Conservation (phyloP, 139 green algal species). For the Micromonas commoda region DNA sequence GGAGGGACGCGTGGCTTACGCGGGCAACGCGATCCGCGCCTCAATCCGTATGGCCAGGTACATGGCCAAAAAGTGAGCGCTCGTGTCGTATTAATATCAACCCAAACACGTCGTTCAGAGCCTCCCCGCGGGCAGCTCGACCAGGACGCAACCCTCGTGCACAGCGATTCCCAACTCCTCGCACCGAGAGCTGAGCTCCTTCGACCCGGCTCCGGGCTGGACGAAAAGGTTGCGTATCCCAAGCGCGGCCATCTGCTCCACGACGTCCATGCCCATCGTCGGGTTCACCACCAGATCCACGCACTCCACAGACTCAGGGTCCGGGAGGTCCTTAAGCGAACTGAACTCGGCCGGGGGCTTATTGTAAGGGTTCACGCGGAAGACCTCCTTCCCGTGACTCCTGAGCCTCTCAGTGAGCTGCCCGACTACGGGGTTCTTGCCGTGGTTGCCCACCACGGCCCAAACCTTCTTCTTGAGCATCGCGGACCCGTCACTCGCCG, state of each 20-base stretch:
- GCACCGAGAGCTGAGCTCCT: background rate
- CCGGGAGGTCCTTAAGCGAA: background rate
- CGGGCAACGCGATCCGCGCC: constrained; percentile 27
- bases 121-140: background rate
- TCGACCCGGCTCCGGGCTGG: background rate
- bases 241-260: background rate
- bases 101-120: too few species aligned
- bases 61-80: background rate
- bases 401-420: background rate
- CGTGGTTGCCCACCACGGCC: background rate
- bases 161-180: background rate
- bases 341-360: background rate
- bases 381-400: background rate
- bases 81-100: too few species aligned
- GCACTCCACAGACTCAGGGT: background rate
- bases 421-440: background rate
- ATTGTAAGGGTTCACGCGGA: background rate
- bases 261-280: background rate
- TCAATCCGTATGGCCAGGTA: constrained; percentile 16
- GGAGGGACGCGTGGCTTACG: constrained; percentile 26
- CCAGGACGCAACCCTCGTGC: background rate
- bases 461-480: background rate
- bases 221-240: background rate
- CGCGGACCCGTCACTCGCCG: too few species aligned
- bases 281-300: background rate